phyloP scores from a whole-genome alignment of 768 basidiomycete genomes.

The Lentinula detonsa region DNA sequence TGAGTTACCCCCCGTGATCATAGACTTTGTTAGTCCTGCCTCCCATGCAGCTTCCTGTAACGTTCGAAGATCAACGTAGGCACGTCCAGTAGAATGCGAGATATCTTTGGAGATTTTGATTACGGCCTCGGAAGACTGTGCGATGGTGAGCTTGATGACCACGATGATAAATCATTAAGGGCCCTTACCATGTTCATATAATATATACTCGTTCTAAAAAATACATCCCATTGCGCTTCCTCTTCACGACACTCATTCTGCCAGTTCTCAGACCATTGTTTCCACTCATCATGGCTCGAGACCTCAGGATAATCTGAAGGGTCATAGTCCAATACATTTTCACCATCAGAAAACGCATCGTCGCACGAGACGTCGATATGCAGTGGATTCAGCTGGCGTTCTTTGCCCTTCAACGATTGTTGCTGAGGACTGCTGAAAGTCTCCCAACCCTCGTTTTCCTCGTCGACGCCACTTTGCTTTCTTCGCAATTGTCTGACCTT shows the following conservation, averaged over 20 bases:
- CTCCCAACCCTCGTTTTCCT: neutral
- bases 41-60: constrained; percentile 80
- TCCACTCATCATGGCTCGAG: neutral
- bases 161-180: neutral
- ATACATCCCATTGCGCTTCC: constrained; percentile 60
- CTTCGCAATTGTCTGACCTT: neutral
- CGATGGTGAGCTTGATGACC: constrained; percentile 8
- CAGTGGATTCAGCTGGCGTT: constrained; percentile 30
- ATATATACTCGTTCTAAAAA: constrained; percentile 77
- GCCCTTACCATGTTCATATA: constrained; percentile 74
- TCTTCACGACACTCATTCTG: constrained; percentile 34
- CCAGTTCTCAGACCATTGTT: neutral
- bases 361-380: constrained; percentile 18
- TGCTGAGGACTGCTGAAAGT: neutral
- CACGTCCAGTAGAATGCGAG: constrained; percentile 62
- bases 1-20: constrained; percentile 39
- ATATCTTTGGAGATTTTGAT: constrained; percentile 67
- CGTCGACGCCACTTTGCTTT: neutral
- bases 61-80: constrained; percentile 61
- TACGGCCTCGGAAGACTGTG: constrained; percentile 76
- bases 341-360: neutral
- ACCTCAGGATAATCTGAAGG: neutral
- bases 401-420: neutral
- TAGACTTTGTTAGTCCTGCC: constrained; percentile 60
- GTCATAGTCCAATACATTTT: neutral